These are phyloP conservation scores for Stemphylium beticola DNA, from an alignment of 2,329 filamentous ascomycete genomes.

Conservation along the genomic window DNA sequence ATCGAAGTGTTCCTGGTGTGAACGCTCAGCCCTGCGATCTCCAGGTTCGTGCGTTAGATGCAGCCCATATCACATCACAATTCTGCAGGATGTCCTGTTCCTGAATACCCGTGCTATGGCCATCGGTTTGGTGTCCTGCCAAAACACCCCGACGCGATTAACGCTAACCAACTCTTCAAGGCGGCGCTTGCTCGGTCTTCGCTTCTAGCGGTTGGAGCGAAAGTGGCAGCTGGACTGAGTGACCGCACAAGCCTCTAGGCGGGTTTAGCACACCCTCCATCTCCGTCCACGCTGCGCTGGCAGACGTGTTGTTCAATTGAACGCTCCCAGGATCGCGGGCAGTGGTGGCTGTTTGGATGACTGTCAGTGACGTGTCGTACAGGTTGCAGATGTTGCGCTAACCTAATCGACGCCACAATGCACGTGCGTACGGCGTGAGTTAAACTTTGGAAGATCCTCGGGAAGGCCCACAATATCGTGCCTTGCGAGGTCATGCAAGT, in stretches of 20 bases:
- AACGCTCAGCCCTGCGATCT: slow-evolving; percentile 38
- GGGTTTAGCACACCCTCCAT: slow-evolving; percentile 27
- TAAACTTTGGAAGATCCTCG: slow-evolving; percentile 10
- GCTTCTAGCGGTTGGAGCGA: slow-evolving; percentile 18
- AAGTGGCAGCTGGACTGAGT: slow-evolving; percentile 13
- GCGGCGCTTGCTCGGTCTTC: slow-evolving; percentile 22
- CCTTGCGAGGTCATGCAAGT: slow-evolving; percentile 6
- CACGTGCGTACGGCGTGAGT: slow-evolving; percentile 14
- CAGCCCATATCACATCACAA: slow-evolving; percentile 37
- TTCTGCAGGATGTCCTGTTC: slow-evolving; percentile 28
- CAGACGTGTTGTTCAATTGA: slow-evolving; percentile 36
- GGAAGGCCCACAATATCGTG: slow-evolving; percentile 12
- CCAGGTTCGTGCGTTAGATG: slow-evolving; percentile 29
- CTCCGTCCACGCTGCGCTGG: slow-evolving; percentile 32
- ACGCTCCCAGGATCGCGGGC: slow-evolving; percentile 17
- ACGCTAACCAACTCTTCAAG: slow-evolving; percentile 16
- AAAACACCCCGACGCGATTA: slow-evolving; percentile 11
- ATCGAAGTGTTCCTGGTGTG: slow-evolving; percentile 31
- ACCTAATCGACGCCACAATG: slow-evolving; percentile 14
- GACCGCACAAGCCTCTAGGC: slow-evolving; percentile 23
- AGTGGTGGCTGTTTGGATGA: slow-evolving; percentile 26
- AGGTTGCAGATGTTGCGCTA: slow-evolving; percentile 24
- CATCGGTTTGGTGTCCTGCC: slow-evolving; percentile 31
- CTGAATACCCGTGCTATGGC: slow-evolving; percentile 33
- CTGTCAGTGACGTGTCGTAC: slow-evolving; percentile 32